Base-by-base conservation (phyloP, 2,329 filamentous ascomycete species). In the Claviceps sp. region DNA sequence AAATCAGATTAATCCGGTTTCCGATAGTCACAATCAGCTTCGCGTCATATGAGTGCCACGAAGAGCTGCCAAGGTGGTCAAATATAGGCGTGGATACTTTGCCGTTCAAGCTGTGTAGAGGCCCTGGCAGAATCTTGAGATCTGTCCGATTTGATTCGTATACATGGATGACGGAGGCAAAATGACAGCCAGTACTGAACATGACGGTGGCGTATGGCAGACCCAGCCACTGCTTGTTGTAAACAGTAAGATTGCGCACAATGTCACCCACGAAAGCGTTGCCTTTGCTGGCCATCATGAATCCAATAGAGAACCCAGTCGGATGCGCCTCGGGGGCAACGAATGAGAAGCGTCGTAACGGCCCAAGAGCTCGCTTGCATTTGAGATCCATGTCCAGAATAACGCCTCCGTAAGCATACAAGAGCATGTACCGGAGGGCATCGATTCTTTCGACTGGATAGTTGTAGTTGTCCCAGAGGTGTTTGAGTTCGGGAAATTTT, bases 371-470 rank as follows among this genome's bases (percentile, higher is more conserved):
- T 17, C 68, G 62, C 50, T 62, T 62, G 55, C 68, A 71, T 23
- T 66, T 60, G 14, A 71, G 62, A 49, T 59, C 57, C 57, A 59
- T 59, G 44, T 59, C 57, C 44, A 59, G 54, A 14, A 59, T 55
- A 4, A 58, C 57, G 46, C 57, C 57, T 65, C 68, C 60, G 66
- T 66, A 58, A 66, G 67, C 56, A 43, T 57, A 58, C 13, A 59
- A 46, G 4, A 67, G 58, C 59, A 68, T 63, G 68, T 87, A 88
- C 47, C 83, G 75, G 55, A 87, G 83, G 9, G 82, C 73, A 60
- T 87, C 83, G 44, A 83, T 81, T 54, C 82, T 78, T 64, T 86
- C 81, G 50, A 88, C 85, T 2, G 81, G 80, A 61, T 82, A 83
- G 29, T 70, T 73, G 66, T 87, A 87, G 56, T 73, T 74, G 36